These are phyloP conservation scores for Penicillium sp. DNA, from an alignment of 2,329 filamentous ascomycete species.

Conservation along the genomic window DNA sequence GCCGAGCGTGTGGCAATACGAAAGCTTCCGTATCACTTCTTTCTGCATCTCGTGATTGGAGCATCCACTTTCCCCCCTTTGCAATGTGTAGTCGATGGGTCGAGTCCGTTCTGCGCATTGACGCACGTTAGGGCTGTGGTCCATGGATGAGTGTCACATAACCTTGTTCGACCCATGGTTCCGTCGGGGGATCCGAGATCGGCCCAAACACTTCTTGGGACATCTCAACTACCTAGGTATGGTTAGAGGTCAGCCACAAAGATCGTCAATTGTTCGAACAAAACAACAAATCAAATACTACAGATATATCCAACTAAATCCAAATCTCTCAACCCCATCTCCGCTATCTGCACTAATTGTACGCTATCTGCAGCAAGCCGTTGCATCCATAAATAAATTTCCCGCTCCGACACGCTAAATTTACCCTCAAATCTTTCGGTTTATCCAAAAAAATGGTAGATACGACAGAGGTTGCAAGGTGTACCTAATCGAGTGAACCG, in stretches of 20 bases:
- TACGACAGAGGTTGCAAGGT: not conserved
- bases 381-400: not conserved
- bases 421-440: not conserved
- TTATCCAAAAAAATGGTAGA: not conserved
- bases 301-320: not conserved
- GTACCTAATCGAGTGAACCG: constrained; percentile 6
- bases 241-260: not conserved
- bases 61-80: not conserved
- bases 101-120: constrained; percentile 11
- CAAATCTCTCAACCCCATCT: not conserved
- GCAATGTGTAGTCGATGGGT: constrained; percentile 4
- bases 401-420: not conserved
- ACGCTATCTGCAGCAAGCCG: not conserved
- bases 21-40: constrained; percentile 13
- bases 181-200: constrained; percentile 4
- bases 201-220: not conserved
- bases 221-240: constrained; percentile 4
- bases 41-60: constrained; percentile 15
- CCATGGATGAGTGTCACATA: constrained; percentile 1
- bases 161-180: constrained; percentile 2
- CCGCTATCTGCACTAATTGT: not conserved
- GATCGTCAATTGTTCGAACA: not conserved
- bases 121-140: constrained; percentile 9
- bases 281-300: not conserved
- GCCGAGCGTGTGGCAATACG: constrained; percentile 21